Evolutionary conservation across 1,284 basidiomycete species (phyloP).

Genomic region (Austropuccinia psidii): DNA sequence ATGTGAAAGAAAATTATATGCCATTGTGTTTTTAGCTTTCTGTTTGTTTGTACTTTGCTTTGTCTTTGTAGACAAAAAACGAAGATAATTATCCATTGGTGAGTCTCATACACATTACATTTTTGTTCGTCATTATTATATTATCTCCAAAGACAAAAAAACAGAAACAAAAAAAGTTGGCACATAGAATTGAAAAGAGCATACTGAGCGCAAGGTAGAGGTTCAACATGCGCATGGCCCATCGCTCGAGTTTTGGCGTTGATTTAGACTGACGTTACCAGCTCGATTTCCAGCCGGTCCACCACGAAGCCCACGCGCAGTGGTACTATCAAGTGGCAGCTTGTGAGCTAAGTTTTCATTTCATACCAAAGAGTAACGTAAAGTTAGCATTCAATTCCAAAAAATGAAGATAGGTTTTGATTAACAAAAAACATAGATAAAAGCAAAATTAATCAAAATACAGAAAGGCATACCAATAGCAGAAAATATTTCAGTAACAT

Average conservation of each 20-base stretch:
- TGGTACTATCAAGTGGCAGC: constrained; percentile 13
- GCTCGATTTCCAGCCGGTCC: not conserved
- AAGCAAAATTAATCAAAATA: not conserved
- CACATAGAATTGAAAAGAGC: too few species aligned
- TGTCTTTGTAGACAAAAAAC: too few species aligned
- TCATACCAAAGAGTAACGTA: not conserved
- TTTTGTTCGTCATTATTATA: too few species aligned
- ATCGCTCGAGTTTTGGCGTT: not conserved
- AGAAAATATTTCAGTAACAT: constrained; percentile 79
- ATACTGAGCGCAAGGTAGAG: too few species aligned
- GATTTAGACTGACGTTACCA: constrained; percentile 11
- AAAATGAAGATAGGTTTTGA: not conserved
- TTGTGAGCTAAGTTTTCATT: constrained; percentile 6
- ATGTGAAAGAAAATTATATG: too few species aligned
- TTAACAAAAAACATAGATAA: not conserved
- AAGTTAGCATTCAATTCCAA: not conserved
- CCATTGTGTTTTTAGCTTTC: too few species aligned
- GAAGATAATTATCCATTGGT: too few species aligned
- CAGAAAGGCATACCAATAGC: constrained; percentile 60
- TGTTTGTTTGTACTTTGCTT: too few species aligned
- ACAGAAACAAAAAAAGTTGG: too few species aligned
- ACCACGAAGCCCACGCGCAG: constrained; percentile 4
- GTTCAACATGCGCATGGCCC: constrained; percentile 24
- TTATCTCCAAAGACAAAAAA: too few species aligned
- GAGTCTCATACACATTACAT: too few species aligned